Evolutionary conservation across 2,329 filamentous ascomycete genomes (phyloP).

Genomic region (Rhynchosporium agropyri): DNA sequence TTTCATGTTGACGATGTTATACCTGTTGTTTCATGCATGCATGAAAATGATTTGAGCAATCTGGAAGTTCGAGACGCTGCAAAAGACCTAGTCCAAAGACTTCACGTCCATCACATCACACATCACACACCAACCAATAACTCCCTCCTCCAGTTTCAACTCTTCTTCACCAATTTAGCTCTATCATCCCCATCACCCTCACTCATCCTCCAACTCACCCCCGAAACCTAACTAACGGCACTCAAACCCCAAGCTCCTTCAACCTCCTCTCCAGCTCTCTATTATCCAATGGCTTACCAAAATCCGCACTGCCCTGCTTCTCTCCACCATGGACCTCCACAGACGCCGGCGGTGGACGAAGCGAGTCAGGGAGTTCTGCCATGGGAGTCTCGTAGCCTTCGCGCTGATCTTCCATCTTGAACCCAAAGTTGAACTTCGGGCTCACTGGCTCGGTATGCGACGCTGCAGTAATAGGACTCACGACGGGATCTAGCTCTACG

Average conservation of each 20-base stretch:
- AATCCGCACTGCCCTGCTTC: not conserved
- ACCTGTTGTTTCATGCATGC: too few relatives aligned
- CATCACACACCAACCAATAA: too few relatives aligned
- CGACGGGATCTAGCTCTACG: not conserved
- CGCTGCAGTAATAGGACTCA: not conserved
- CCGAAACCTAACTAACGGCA: not conserved
- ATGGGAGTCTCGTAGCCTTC: not conserved
- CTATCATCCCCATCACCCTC: not conserved
- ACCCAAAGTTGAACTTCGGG: too few relatives aligned
- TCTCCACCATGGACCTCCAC: constrained; percentile 2
- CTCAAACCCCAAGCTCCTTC: constrained; percentile 8
- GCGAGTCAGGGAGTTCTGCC: not conserved
- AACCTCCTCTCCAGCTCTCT: constrained; percentile 9
- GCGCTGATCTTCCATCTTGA: not conserved
- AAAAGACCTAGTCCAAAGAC: too few relatives aligned
- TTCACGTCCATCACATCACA: too few relatives aligned
- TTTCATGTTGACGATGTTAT: too few relatives aligned
- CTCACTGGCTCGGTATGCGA: not conserved
- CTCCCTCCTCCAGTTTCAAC: too few relatives aligned
- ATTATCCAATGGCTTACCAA: not conserved
- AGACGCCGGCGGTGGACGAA: not conserved
- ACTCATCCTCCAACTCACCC: not conserved
- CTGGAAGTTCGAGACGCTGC: too few relatives aligned
- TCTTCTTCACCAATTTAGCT: too few relatives aligned
- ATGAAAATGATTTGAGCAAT: too few relatives aligned